Evolutionary conservation across 129 eudicot species (phyloP).

Genomic region (Escallonia herrerae): DNA sequence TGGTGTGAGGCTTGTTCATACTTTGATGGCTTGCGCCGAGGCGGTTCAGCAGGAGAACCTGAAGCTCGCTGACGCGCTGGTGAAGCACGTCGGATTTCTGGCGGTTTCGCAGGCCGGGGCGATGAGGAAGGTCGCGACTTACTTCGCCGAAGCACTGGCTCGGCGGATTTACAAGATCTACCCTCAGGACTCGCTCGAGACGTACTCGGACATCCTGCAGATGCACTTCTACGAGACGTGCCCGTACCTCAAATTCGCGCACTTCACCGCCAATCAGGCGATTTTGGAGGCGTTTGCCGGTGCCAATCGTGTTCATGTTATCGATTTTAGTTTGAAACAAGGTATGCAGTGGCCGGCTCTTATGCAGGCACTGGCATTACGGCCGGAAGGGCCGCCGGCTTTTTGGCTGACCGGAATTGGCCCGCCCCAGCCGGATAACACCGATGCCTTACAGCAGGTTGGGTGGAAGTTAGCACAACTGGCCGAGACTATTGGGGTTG

Average conservation of each 20-base stretch:
- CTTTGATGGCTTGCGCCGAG: slow-evolving; percentile 76
- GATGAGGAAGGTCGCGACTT: slow-evolving; percentile 71
- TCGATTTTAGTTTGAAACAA: slow-evolving; percentile 73
- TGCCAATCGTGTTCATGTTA: slow-evolving; percentile 48
- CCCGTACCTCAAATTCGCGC: slow-evolving; percentile 83
- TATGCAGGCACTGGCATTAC: slow-evolving; percentile 71
- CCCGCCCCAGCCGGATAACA: slow-evolving; percentile 76
- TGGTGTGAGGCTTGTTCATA: slow-evolving; percentile 70
- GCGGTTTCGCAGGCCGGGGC: slow-evolving; percentile 66
- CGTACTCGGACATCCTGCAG: slow-evolving; percentile 46
- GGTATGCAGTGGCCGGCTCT: slow-evolving; percentile 97
- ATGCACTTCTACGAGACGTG: slow-evolving; percentile 79
- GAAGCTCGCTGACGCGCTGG: slow-evolving; percentile 53
- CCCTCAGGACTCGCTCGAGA: slow-evolving; percentile 36
- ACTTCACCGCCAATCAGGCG: slow-evolving; percentile 87
- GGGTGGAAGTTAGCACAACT: slow-evolving; percentile 79
- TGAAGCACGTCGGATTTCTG: slow-evolving; percentile 43
- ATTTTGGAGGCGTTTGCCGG: slow-evolving; percentile 73
- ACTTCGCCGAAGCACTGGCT: slow-evolving; percentile 68
- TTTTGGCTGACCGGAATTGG: slow-evolving; percentile 77
- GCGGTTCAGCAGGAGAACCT: slow-evolving; percentile 52
- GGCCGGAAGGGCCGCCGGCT: slow-evolving; percentile 70
- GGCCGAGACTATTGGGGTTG: slow-evolving; percentile 58
- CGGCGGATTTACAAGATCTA: slow-evolving; percentile 57
- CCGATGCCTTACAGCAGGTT: slow-evolving; percentile 66